Evolutionary conservation across 2,329 filamentous ascomycete species (phyloP).

Genomic region (Diaporthe nobilis): DNA sequence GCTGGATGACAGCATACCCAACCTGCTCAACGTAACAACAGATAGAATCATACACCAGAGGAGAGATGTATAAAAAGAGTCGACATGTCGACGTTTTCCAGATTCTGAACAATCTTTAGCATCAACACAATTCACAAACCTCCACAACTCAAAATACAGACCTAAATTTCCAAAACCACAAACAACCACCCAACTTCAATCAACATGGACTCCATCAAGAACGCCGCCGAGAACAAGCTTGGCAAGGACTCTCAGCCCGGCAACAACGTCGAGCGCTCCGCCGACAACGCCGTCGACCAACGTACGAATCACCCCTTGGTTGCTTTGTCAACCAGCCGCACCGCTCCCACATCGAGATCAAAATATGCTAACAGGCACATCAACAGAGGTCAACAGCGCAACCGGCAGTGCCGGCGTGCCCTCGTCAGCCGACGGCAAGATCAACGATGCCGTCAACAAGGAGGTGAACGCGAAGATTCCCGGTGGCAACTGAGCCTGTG

Average conservation of each 20-base stretch:
- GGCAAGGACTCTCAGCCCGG: slow-evolving; percentile 44
- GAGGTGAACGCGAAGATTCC: slow-evolving; percentile 45
- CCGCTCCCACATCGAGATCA: too few relatives aligned
- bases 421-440: slow-evolving; percentile 33
- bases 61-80: neutral
- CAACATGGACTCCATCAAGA: slow-evolving; percentile 38
- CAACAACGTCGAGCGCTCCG: slow-evolving; percentile 41
- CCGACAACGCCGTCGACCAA: slow-evolving; percentile 42
- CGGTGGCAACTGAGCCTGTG: slow-evolving; percentile 41
- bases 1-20: neutral
- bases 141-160: neutral
- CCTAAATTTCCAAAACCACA: too few relatives aligned
- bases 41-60: neutral
- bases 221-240: slow-evolving; percentile 39
- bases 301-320: slow-evolving; percentile 33
- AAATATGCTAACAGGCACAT: neutral
- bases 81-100: neutral
- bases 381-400: slow-evolving; percentile 42
- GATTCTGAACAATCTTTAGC: neutral
- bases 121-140: neutral
- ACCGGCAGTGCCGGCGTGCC: slow-evolving; percentile 42
- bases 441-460: slow-evolving; percentile 41
- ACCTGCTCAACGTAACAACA: neutral
- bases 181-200: neutral
- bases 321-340: neutral